A percentile compares a stretch with the other conserved stretches of the same genome.
These are phyloP conservation scores for Xerocomus brunneocitrinus DNA, from an alignment of 768 basidiomycete species.

Conservation along the genomic window DNA sequence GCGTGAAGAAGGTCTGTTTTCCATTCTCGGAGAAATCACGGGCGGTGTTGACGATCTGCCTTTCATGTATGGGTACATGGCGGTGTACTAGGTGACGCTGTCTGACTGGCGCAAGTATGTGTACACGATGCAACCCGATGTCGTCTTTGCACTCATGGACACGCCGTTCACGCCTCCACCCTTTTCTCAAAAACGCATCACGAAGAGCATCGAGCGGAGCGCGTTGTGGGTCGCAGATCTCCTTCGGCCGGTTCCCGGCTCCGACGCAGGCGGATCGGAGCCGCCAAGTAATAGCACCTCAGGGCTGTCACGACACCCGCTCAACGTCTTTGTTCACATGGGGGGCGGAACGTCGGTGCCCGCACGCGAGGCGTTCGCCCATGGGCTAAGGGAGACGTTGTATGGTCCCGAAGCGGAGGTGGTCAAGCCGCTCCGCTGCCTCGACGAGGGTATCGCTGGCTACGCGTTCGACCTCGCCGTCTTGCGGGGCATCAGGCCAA, in stretches of 20 bases:
- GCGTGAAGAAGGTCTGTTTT: slow-evolving; percentile 59
- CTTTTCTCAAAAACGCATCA: slow-evolving; percentile 72
- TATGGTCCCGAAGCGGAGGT: slow-evolving; percentile 51
- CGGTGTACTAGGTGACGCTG: slow-evolving; percentile 43
- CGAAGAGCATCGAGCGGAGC: slow-evolving; percentile 71
- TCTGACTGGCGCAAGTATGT: slow-evolving; percentile 54
- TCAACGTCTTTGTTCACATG: slow-evolving; percentile 66
- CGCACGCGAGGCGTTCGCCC: slow-evolving; percentile 63
- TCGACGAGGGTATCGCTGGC: slow-evolving; percentile 68
- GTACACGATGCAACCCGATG: slow-evolving; percentile 55
- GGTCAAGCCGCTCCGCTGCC: slow-evolving; percentile 44
- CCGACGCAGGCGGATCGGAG: neutral
- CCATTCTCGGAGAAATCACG: neutral
- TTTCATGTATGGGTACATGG: neutral
- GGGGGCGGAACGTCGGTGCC: slow-evolving; percentile 51
- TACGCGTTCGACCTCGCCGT: slow-evolving; percentile 69
- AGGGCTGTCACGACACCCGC: slow-evolving; percentile 15
- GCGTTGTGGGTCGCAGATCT: slow-evolving; percentile 57
- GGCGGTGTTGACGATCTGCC: neutral
- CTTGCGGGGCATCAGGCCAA: slow-evolving; percentile 27
- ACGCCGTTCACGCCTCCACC: slow-evolving; percentile 60
- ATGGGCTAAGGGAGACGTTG: slow-evolving; percentile 51
- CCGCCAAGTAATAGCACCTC: neutral
- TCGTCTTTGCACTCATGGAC: slow-evolving; percentile 69
- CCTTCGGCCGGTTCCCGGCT: slow-evolving; percentile 32